Conservation (phyloP, 1,284 basidiomycete genomes). For the Erythrobasidium hasegawianum region DNA sequence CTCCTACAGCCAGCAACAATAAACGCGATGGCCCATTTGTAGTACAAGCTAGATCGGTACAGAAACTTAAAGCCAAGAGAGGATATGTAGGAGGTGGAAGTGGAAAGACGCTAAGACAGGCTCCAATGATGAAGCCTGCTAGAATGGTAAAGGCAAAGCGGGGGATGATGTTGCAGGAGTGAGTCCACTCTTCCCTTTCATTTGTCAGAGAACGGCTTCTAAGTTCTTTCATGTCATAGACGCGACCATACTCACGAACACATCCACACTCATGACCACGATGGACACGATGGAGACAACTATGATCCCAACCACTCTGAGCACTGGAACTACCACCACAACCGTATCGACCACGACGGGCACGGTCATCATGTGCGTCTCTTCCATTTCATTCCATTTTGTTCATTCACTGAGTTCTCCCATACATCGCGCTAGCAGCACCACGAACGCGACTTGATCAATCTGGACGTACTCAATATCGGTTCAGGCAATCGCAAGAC, state of each 20-base stretch:
- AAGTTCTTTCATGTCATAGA: background rate
- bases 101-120: slow-evolving; percentile 12
- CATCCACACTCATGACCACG: slow-evolving; percentile 26
- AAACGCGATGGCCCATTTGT: slow-evolving; percentile 18
- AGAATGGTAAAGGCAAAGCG: slow-evolving; percentile 20
- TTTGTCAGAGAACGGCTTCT: no score
- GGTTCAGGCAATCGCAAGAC: slow-evolving; percentile 8
- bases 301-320: slow-evolving; percentile 34
- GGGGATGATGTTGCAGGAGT: slow-evolving; percentile 8
- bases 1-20: background rate
- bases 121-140: slow-evolving; percentile 21
- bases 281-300: slow-evolving; percentile 5
- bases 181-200: background rate
- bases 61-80: background rate
- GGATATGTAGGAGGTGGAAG: slow-evolving; percentile 21
- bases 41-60: slow-evolving; percentile 18
- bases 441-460: slow-evolving; percentile 2
- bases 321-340: slow-evolving; percentile 36
- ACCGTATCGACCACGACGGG: slow-evolving; percentile 19
- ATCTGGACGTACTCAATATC: slow-evolving; percentile 13
- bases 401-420: background rate
- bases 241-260: slow-evolving; percentile 16
- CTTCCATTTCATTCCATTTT: background rate
- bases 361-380: slow-evolving; percentile 4
- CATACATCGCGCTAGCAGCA: background rate